These are phyloP conservation scores for Jacaranda copaia DNA, from an alignment of 257 asterid species.

Conservation along the genomic window DNA sequence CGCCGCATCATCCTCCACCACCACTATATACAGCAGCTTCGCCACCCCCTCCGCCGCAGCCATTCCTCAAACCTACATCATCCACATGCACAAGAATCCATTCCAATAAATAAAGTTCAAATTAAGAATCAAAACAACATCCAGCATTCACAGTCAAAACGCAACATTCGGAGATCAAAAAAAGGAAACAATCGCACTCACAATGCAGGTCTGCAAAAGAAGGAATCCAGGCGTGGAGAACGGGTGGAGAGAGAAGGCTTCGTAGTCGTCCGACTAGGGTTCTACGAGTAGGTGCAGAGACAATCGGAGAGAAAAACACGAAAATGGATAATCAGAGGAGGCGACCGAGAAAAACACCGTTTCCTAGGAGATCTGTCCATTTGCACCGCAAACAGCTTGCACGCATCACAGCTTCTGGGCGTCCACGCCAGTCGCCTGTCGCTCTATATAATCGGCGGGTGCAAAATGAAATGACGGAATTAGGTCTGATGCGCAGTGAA, in stretches of 20 bases:
- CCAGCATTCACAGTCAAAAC: conserved; percentile 20
- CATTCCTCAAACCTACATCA: conserved; percentile 52
- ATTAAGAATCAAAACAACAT: conserved; percentile 25
- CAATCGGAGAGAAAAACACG: not conserved
- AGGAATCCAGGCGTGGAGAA: conserved; percentile 37
- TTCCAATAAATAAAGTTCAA: conserved; percentile 21
- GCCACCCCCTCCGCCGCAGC: conserved; percentile 65
- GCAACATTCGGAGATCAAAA: conserved; percentile 5
- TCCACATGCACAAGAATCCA: conserved; percentile 39
- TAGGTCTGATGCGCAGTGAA: conserved; percentile 10
- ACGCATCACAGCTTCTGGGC: conserved; percentile 61
- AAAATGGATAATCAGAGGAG: conserved; percentile 29
- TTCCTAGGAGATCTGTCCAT: conserved; percentile 67
- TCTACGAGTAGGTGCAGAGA: conserved; percentile 28
- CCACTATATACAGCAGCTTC: conserved; percentile 83
- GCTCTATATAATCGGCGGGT: conserved; percentile 15
- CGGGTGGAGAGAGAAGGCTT: not conserved
- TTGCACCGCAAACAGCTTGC: conserved; percentile 56
- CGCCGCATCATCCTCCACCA: conserved; percentile 61
- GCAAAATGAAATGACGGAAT: conserved; percentile 29
- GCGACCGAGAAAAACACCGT: conserved; percentile 32
- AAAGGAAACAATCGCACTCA: not conserved
- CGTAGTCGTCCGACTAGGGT: conserved; percentile 36
- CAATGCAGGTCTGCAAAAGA: conserved; percentile 44
- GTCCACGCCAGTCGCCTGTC: conserved; percentile 54